Evolutionary conservation across 2,329 filamentous ascomycete genomes (phyloP), one percentile per base, ranked within the genome.

Genomic region (Colletotrichum plurivorum): DNA sequence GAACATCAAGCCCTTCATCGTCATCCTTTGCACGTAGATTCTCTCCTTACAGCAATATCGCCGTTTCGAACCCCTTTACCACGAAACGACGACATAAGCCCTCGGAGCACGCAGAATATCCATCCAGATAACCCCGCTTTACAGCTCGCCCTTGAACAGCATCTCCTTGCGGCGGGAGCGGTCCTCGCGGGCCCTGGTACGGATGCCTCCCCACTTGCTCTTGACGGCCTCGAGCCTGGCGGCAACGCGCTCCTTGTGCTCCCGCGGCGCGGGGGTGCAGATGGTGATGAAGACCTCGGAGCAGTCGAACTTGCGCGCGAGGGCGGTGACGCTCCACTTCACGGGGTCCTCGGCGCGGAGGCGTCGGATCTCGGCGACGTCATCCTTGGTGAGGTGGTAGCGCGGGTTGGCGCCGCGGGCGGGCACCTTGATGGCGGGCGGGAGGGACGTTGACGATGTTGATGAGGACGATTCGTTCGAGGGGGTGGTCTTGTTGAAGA

Each of bases 321-420:
- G 83, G 55, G 78, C 80, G 45, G 76, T 75, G 52, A 89, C 85
- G 70, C 82, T 88, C 88, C 89, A 90, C 60, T 76, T 79, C 27
- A 83, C 76, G 1, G 89, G 89, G 74, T 91, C 86, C 51, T 81
- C 76, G 25, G 75, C 76, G 58, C 89, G 83, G 76, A 91, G 81
- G 57, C 79, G 78, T 66, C 87, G 86, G 76, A 91, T 91, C 82
- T 90, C 88, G 56, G 82, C 83, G 56, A 92, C 86, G 70, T 91
- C 84, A 69, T 83, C 82, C 54, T 81, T 78, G 59, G 82, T 85
- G 46, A 92, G 81, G 79, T 90, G 85, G 78, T 89, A 86, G 10
- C 75, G 73, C 15, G 81, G 81, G 22, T 75, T 75, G 62, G 62
- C 15, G 51, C 67, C 67, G 52, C 81, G 80, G 58, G 71, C 54